Percentiles rank a stretch among this genome's conserved stretches.
These are phyloP conservation scores for Conticribra guillardii DNA, from an alignment of 108 stramenopile species.

Conservation along the genomic window DNA sequence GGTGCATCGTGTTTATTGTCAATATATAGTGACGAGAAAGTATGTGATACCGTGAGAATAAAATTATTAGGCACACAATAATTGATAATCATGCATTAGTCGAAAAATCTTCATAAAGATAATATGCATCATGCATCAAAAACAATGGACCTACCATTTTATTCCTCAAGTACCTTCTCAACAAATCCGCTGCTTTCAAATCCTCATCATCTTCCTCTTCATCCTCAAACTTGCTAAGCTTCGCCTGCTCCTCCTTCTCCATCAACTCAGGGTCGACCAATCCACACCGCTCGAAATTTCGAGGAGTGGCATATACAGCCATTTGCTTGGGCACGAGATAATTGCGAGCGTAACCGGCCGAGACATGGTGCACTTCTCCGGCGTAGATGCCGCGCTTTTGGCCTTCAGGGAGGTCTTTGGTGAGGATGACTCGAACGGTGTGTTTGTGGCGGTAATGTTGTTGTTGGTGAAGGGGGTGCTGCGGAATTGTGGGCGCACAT, in stretches of 20 bases:
- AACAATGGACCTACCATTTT: conserved; percentile 60
- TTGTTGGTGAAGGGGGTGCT: conserved; percentile 10
- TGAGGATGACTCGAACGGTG: conserved; percentile 82
- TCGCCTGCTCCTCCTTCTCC: conserved; percentile 61
- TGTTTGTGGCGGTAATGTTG: conserved; percentile 51
- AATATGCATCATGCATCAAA: background rate
- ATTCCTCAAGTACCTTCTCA: conserved; percentile 78
- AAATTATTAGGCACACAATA: background rate
- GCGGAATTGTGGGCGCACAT: no score
- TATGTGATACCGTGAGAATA: background rate
- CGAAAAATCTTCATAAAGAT: conserved; percentile 1
- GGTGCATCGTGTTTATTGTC: background rate
- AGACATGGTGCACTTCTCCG: conserved; percentile 78
- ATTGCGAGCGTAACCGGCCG: conserved; percentile 90
- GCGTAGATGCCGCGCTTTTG: conserved; percentile 64
- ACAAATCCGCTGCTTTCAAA: conserved; percentile 72
- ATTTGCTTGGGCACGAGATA: conserved; percentile 75
- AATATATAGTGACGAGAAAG: background rate
- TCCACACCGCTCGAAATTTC: conserved; percentile 80
- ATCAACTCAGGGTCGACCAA: conserved; percentile 72
- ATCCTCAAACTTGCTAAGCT: conserved; percentile 34
- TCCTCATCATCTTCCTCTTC: conserved; percentile 51
- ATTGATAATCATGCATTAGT: conserved; percentile 1
- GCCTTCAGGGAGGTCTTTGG: conserved; percentile 75
- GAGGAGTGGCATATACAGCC: conserved; percentile 82